These are phyloP conservation scores for Fraxinus greggii DNA, from an alignment of 305 asterid genomes.

Conservation along the genomic window DNA sequence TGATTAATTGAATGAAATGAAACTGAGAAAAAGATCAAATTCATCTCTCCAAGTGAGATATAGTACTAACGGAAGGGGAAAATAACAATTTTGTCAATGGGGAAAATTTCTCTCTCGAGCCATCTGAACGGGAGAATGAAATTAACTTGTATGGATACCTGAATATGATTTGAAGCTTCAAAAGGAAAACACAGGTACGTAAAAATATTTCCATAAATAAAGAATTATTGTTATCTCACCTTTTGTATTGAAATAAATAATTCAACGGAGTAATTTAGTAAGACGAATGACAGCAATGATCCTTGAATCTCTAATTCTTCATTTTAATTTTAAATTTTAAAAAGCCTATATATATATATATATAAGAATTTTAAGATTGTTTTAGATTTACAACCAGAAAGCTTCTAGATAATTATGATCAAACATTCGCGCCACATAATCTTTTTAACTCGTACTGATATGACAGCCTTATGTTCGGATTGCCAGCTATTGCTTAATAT, in stretches of 20 bases:
- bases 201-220: background rate
- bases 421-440: background rate
- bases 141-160: background rate
- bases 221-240: background rate
- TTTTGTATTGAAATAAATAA: background rate
- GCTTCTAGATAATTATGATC: background rate
- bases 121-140: background rate
- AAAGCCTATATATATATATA: background rate
- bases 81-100: background rate
- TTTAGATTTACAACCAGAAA: background rate
- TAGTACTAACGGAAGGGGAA: background rate
- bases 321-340: background rate
- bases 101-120: background rate
- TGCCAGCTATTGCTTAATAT: background rate
- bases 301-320: background rate
- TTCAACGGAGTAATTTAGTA: background rate
- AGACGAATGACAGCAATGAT: background rate
- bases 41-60: background rate
- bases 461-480: background rate
- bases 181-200: background rate
- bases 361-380: background rate
- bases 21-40: background rate
- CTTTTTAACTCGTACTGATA: background rate
- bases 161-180: background rate
- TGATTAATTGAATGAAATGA: background rate